Evolutionary conservation across 2,329 filamentous ascomycete species (phyloP).

Genomic region (Colletotrichum aenigma): DNA sequence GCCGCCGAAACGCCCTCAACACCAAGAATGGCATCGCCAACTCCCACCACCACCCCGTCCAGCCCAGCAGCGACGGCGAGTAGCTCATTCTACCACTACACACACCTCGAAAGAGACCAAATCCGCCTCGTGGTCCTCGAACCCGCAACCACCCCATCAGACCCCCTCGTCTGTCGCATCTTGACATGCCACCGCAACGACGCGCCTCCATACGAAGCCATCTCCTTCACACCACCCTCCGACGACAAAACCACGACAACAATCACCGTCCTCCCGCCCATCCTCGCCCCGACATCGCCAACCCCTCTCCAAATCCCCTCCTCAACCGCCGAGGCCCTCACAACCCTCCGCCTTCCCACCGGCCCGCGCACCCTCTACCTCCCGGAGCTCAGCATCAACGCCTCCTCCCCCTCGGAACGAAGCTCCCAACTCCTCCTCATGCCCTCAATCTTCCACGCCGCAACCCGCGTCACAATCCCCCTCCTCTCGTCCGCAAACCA

Average conservation of each 20-base stretch:
- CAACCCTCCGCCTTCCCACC: neutral
- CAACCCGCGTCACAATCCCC: conserved; percentile 26
- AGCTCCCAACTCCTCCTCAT: conserved; percentile 26
- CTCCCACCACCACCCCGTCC: neutral
- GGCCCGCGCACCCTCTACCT: conserved; percentile 23
- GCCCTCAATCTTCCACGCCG: conserved; percentile 26
- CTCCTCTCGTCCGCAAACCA: conserved; percentile 3
- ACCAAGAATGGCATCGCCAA: neutral
- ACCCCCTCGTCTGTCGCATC: neutral
- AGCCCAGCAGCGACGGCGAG: neutral
- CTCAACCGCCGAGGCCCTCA: neutral
- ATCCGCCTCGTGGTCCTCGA: neutral
- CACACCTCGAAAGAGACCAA: neutral
- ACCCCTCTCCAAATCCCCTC: neutral
- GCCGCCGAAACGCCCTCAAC: neutral
- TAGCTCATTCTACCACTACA: neutral
- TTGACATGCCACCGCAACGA: neutral
- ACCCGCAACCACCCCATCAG: neutral
- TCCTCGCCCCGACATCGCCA: neutral
- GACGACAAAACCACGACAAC: neutral
- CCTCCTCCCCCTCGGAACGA: conserved; percentile 21
- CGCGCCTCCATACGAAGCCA: neutral
- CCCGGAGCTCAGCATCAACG: conserved; percentile 29
- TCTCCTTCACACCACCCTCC: neutral
- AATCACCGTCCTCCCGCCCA: neutral